These are phyloP conservation scores for Boehmeria nivea DNA, from an alignment of 306 rosid genomes.

Conservation along the genomic window DNA sequence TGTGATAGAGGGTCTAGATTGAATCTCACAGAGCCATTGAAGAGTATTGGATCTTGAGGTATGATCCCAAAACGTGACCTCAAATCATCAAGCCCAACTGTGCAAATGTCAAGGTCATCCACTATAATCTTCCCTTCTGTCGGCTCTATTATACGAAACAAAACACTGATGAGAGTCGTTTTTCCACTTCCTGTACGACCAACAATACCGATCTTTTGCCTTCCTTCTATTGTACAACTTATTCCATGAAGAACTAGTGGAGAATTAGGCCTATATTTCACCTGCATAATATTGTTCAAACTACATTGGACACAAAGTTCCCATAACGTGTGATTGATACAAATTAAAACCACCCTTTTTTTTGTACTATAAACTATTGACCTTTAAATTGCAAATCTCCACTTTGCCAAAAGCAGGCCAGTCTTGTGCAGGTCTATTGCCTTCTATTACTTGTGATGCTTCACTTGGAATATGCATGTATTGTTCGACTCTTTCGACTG, in stretches of 20 bases:
- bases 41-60: constrained; percentile 33
- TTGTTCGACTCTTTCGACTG: constrained; percentile 32
- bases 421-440: constrained; percentile 18
- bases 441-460: constrained; percentile 21
- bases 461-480: constrained; percentile 35
- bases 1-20: constrained; percentile 29
- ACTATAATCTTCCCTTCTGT: constrained; percentile 24
- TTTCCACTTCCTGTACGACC: constrained; percentile 43
- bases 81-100: constrained; percentile 29
- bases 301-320: no score
- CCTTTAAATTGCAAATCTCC: constrained; percentile 29
- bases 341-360: no score
- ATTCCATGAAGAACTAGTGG: constrained; percentile 26
- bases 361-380: no score
- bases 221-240: constrained; percentile 27
- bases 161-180: constrained; percentile 28
- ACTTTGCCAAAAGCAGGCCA: constrained; percentile 27
- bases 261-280: constrained; percentile 26
- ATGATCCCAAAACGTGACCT: constrained; percentile 28
- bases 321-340: no score
- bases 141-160: constrained; percentile 33
- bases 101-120: constrained; percentile 22
- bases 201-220: constrained; percentile 26
- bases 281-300: no score
- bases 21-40: constrained; percentile 31